Evolutionary conservation across 2,329 filamentous ascomycete genomes (phyloP).

Genomic region (Pseudocercospora fuligena): DNA sequence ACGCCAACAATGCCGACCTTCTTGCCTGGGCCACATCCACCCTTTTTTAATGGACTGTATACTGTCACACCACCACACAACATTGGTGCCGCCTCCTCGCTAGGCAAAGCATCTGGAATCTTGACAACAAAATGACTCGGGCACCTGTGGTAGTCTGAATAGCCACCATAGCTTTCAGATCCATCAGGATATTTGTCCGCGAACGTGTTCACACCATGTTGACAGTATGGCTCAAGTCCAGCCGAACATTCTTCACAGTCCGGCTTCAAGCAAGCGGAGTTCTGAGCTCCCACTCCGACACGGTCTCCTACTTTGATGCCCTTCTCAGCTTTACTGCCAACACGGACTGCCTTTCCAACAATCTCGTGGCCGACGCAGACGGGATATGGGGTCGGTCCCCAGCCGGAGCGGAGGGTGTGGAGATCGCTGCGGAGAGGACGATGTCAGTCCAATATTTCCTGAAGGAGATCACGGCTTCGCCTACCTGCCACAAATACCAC

Average conservation of each 20-base stretch:
- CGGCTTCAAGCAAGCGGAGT: slow-evolving; percentile 51
- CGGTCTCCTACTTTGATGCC: slow-evolving; percentile 45
- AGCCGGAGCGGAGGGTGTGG: slow-evolving; percentile 45
- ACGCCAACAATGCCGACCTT: slow-evolving; percentile 70
- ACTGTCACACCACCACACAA: slow-evolving; percentile 79
- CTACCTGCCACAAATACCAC: slow-evolving; percentile 41
- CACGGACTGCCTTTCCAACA: slow-evolving; percentile 41
- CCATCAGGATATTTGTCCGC: slow-evolving; percentile 38
- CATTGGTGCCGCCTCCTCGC: slow-evolving; percentile 67
- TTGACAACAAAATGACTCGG: slow-evolving; percentile 61
- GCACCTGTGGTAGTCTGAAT: slow-evolving; percentile 58
- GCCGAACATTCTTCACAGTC: slow-evolving; percentile 60
- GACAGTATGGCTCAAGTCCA: slow-evolving; percentile 42
- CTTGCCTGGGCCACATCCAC: slow-evolving; percentile 72
- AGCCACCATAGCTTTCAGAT: slow-evolving; percentile 66
- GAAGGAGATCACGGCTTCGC: not conserved
- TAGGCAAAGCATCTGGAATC: slow-evolving; percentile 58
- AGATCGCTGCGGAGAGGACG: slow-evolving; percentile 29
- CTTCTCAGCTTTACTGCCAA: slow-evolving; percentile 38
- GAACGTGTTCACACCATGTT: slow-evolving; percentile 39
- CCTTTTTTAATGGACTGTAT: slow-evolving; percentile 69
- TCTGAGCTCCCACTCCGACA: slow-evolving; percentile 58
- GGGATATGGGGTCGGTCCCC: slow-evolving; percentile 50
- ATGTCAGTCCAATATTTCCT: not conserved
- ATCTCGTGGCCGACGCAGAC: slow-evolving; percentile 44